Base-by-base conservation (phyloP, 139 green algal species). In the Chlorella vulgaris region DNA sequence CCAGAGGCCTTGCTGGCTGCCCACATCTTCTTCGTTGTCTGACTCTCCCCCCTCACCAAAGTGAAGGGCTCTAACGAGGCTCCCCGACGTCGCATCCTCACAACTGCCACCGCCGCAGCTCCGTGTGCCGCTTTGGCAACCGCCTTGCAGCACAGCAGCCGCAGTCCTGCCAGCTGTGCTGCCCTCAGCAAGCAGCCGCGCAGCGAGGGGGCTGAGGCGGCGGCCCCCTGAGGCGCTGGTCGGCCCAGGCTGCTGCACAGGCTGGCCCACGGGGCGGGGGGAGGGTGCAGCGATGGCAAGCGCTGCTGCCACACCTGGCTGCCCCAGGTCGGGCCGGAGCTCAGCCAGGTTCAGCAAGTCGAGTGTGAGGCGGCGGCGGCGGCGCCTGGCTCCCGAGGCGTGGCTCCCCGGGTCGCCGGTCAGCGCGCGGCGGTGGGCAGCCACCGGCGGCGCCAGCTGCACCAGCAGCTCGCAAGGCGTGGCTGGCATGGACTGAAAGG, bases 271-370 rank as follows among this genome's bases (percentile, higher is more conserved):
- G 50, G 19, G 78, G 58, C 39, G 78, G 67, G n/a, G 71, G 53
- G 78, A 80, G 80, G 53, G n/a, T n/a, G 51, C 78, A 26, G 79
- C 79, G 26, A 84, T 84, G 36, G 60, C 39, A 22, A 81, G 55
- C 2, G 79, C 79, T 15, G 79, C 75, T 2, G 79, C 79, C 26
- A 84, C 79, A 3, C 55, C 61, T 18, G 79, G 63, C 66, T 81
- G 65, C 15, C 38, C 61, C 68, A 84, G 38, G 75, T 84, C 66
- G 2, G 69, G 67, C 19, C 65, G 63, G 18, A 84, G 65, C 26
- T 78, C 80, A n/a, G 79, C 74, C 68, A 84, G 63, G 2, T 47
- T 50, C 18, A 73, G 66, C 13, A 84, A 68, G 65, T 84, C 75
- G 31, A 84, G 43, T 22, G 70, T 66, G 43, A 78, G 63, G 39